A percentile compares a stretch with the other conserved stretches of the same genome.
Evolutionary conservation across 768 basidiomycete species (phyloP).

Genomic region (Termitomyces sp.): DNA sequence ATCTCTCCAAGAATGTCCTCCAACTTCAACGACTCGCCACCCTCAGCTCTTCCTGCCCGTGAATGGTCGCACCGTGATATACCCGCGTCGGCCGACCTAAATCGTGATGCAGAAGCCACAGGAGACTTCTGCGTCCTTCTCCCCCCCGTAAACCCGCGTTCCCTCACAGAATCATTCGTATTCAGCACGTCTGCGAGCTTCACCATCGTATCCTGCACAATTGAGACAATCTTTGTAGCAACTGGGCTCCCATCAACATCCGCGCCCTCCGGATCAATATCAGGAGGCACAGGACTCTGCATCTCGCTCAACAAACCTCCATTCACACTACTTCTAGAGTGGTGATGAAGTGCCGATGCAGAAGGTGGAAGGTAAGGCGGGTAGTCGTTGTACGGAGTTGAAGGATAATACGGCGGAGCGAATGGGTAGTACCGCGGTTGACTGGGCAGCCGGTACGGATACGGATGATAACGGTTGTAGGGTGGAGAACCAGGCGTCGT

Average conservation of each 20-base stretch:
- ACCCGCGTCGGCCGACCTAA: background rate
- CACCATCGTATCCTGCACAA: constrained; percentile 8
- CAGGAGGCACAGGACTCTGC: background rate
- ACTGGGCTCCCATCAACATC: constrained; percentile 2
- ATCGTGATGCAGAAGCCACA: background rate
- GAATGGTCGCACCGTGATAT: background rate
- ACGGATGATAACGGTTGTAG: background rate
- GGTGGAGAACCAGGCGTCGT: background rate
- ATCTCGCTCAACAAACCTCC: background rate
- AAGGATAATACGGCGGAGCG: background rate
- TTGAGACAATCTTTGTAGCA: constrained; percentile 8
- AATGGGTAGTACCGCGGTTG: constrained; percentile 1
- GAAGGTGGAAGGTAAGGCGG: background rate
- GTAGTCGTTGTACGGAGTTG: background rate
- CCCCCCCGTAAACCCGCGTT: background rate
- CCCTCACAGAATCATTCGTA: background rate
- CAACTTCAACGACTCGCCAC: background rate
- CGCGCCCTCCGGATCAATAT: constrained; percentile 1
- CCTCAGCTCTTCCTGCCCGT: background rate
- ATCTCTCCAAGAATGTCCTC: constrained; percentile 1
- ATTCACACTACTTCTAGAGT: background rate
- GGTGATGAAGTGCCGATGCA: background rate
- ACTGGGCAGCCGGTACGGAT: background rate
- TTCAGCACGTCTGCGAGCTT: constrained; percentile 6
- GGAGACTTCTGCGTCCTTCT: background rate